Percentiles rank a stretch among this genome's conserved stretches.
These are phyloP conservation scores for Diospyros lotus DNA, from an alignment of 148 eudicot genomes.

Conservation along the genomic window DNA sequence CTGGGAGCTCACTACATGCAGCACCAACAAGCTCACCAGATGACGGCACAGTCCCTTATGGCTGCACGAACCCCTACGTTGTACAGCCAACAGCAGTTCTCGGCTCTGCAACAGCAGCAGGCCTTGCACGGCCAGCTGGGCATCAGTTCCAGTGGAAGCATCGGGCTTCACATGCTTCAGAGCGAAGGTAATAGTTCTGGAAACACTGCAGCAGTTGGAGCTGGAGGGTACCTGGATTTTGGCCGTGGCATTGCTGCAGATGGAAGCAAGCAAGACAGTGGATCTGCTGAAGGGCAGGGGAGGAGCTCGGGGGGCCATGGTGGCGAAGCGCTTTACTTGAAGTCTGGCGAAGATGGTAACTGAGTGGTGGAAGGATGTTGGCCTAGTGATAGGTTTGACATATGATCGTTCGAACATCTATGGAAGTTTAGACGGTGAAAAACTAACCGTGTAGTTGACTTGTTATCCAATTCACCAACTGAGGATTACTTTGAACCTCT, in stretches of 20 bases:
- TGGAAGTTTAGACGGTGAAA: conserved; percentile 10
- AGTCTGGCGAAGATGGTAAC: conserved; percentile 62
- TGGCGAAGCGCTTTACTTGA: conserved; percentile 65
- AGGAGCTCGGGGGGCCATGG: conserved; percentile 26
- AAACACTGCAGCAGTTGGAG: conserved; percentile 26
- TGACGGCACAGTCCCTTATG: conserved; percentile 81
- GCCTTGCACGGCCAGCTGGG: conserved; percentile 63
- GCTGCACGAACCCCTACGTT: conserved; percentile 84
- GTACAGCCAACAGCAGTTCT: conserved; percentile 76
- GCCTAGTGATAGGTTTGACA: conserved; percentile 1
- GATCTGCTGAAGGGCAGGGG: conserved; percentile 41
- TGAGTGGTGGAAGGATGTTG: conserved; percentile 13
- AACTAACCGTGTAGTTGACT: neutral
- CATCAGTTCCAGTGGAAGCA: conserved; percentile 58
- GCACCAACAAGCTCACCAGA: conserved; percentile 72
- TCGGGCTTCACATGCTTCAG: conserved; percentile 71
- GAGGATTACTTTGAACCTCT: neutral
- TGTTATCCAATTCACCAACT: conserved; percentile 8
- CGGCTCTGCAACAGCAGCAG: conserved; percentile 71
- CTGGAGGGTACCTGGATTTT: conserved; percentile 23
- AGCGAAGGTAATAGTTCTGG: conserved; percentile 44
- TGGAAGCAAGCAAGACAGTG: conserved; percentile 54
- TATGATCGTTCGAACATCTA: neutral
- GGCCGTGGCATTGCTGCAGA: conserved; percentile 17
- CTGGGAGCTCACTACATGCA: conserved; percentile 69